Base-by-base conservation (phyloP, 192 early-diverging fungal species). In the Mortierella hygrophila region DNA sequence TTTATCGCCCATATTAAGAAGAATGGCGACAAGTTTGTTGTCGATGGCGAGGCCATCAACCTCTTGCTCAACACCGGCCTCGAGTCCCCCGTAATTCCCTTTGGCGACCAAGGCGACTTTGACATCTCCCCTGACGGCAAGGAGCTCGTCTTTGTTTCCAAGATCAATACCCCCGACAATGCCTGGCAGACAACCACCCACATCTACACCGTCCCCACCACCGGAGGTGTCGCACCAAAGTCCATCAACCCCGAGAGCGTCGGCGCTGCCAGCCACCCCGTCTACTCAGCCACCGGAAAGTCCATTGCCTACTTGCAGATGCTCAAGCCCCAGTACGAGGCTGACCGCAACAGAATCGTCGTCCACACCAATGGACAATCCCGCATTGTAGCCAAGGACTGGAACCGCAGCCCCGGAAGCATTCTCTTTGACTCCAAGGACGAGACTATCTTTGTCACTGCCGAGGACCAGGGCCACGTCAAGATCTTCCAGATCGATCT, bases 131-230 rank as follows among this genome's bases (percentile, higher is more conserved):
- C 93, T 26, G 90, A 94, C 68, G 96, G 95, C 52, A 78, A 81
- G 44, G 85, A 90, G 41, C 41, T 95, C 29, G 96, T 94, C 47
- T 97, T 97, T 90, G 88, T 93, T 2, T 90, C 96, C 75, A 95
- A 95, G 85, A 89, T 91, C 26, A 90, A 91, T 21, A 90, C 90
- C 18, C 75, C 54, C 2, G 91, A 94, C 69, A 92, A 92, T 41
- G 95, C 95, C 15, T 97, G 96, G 96, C 88, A 91, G 82, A 97
- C 96, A 42, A 93, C 95, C 44, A 90, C 91, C 68, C 90, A 92
- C 71, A 90, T 97, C 41, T 97, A 94, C 82, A 79, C 93, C 72
- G 93, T 94, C 6, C 88, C 89, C 16, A 90, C 92, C 41, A 82
- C 82, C 47, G 93, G 90, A 15, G 82, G 86, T 16, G 80, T 76